Evolutionary conservation across 2,329 filamentous ascomycete genomes (phyloP), one percentile per base, ranked within the genome.

Genomic region (Trichoderma gracile): DNA sequence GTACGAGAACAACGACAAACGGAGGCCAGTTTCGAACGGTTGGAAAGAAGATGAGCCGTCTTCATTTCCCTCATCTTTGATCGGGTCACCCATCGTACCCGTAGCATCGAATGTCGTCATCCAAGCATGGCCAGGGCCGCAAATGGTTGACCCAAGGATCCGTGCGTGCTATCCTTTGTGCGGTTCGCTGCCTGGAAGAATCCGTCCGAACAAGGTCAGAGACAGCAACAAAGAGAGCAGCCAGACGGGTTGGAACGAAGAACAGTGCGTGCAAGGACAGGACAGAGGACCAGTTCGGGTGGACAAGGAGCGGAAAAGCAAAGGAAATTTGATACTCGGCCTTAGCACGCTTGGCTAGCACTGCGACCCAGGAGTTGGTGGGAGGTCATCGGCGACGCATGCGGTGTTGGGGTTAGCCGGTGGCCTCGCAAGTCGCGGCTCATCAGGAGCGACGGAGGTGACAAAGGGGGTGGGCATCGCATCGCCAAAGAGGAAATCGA

Each of bases 1-100:
- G 33, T 25, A 15, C 33, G 10, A 38, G 10, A 38, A 38, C 12
- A 12, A 14, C 33, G 42, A 59, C 19, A 47, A 54, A 33, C 43
- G 59, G 59, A 63, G 25, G 19, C 19, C 45, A 42, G 56, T 59
- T 50, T 59, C 33, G 21, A 43, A 62, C 47, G 47, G 58, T 21
- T n/a, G 8, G 10, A 38, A 23, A 23, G 58, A 14, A 21, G 15
- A 50, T 14, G 17, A 42, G 56, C 14, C 30, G 9, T 55, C 52
- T 33, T 15, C 27, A 54, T 12, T 40, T 23, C 33, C 9, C 5
- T 38, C 33, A 3, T 38, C 33, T 46, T 19, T 57, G 40, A 9
- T 30, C 42, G 12, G 25, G n/a, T 46, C 23, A 46, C 25, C 40
- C 15, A 21, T 30, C 27, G 54, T 3, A 43, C 3, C 42, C 27